These are phyloP conservation scores for Beverwykella pulmonaria DNA, from an alignment of 495 filamentous ascomycete genomes.

Conservation along the genomic window DNA sequence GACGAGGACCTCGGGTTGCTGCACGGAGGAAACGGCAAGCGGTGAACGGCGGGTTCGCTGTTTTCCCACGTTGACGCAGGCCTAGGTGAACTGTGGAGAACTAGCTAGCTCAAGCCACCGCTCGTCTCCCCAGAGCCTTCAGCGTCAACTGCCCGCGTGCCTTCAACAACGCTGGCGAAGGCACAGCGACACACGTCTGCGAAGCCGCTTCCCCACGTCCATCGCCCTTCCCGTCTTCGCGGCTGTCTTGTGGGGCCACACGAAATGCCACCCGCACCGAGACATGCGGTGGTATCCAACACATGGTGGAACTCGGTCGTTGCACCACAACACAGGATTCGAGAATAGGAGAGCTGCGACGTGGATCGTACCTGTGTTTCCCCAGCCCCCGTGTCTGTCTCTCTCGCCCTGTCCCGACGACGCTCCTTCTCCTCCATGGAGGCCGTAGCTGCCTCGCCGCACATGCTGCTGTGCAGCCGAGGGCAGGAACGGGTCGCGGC, in stretches of 20 bases:
- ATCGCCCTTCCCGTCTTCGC: neutral
- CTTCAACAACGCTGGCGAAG: neutral
- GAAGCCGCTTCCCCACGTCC: neutral
- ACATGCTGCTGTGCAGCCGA: slow-evolving; percentile 28
- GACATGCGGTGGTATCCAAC: slow-evolving; percentile 25
- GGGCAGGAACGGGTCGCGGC: slow-evolving; percentile 46
- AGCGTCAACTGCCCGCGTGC: neutral
- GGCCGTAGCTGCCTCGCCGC: slow-evolving; percentile 42
- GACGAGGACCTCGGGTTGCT: neutral
- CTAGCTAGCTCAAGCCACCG: slow-evolving; percentile 9
- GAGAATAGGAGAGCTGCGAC: slow-evolving; percentile 17
- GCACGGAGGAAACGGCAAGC: neutral
- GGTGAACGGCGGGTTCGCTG: neutral
- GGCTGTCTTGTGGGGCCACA: neutral
- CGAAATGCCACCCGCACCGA: slow-evolving; percentile 11
- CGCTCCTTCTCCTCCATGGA: slow-evolving; percentile 17
- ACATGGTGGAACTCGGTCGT: slow-evolving; percentile 4
- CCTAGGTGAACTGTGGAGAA: slow-evolving; percentile 5
- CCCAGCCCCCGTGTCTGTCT: slow-evolving; percentile 35
- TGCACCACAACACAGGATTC: slow-evolving; percentile 10
- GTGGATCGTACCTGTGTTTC: slow-evolving; percentile 36
- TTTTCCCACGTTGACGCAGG: neutral
- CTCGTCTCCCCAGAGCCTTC: neutral
- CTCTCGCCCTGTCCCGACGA: slow-evolving; percentile 27
- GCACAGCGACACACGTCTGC: neutral